These are phyloP conservation scores for Galerina marginata DNA, from an alignment of 768 basidiomycete species.

Conservation along the genomic window DNA sequence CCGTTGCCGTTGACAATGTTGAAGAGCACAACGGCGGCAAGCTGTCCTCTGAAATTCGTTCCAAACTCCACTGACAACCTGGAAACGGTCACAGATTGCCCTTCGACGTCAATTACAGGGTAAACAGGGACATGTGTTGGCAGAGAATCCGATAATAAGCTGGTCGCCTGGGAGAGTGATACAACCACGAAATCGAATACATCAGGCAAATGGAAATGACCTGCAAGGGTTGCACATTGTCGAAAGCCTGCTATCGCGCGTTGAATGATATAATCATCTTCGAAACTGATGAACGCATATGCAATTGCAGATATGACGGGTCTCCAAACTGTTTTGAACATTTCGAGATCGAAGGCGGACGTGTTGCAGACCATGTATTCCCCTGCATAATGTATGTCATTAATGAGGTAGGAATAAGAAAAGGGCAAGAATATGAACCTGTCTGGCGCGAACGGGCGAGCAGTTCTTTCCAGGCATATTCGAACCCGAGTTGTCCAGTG, in stretches of 20 bases:
- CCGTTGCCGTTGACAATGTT: slow-evolving; percentile 98
- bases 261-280: slow-evolving; percentile 97
- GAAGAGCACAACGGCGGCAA: slow-evolving; percentile 96
- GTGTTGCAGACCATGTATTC: slow-evolving; percentile 81
- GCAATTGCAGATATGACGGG: slow-evolving; percentile 93
- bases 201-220: slow-evolving; percentile 87
- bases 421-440: slow-evolving; percentile 48
- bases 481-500: slow-evolving; percentile 94
- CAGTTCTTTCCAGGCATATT: slow-evolving; percentile 98
- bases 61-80: slow-evolving; percentile 93
- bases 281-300: slow-evolving; percentile 93
- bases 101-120: slow-evolving; percentile 89
- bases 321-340: slow-evolving; percentile 95
- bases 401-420: neutral
- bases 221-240: slow-evolving; percentile 93
- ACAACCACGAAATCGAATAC: slow-evolving; percentile 97
- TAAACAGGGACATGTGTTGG: slow-evolving; percentile 79
- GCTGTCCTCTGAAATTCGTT: slow-evolving; percentile 91
- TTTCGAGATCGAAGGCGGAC: slow-evolving; percentile 81
- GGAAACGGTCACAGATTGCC: slow-evolving; percentile 88
- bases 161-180: slow-evolving; percentile 91
- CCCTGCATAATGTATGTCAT: slow-evolving; percentile 41
- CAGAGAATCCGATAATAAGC: slow-evolving; percentile 76
- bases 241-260: slow-evolving; percentile 94
- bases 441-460: slow-evolving; percentile 80